phyloP scores from a whole-genome alignment of 805 yeast genomes.

The Myxozyma lipomycoides region DNA sequence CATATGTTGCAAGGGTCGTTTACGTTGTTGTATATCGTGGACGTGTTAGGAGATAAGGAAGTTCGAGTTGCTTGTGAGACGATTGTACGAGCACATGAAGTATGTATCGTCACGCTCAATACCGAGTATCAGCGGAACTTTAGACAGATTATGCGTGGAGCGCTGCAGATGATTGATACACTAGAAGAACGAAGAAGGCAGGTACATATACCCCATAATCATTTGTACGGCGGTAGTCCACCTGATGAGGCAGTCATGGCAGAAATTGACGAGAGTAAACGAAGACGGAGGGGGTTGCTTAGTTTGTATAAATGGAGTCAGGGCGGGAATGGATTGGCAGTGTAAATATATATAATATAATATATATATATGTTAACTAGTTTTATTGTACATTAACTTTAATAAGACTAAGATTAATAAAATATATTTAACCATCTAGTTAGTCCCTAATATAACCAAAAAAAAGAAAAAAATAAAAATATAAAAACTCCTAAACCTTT shows the following conservation, averaged over 20 bases:
- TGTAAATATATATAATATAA: slow-evolving; percentile 22
- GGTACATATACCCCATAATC: slow-evolving; percentile 19
- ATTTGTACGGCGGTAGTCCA: slow-evolving; percentile 21
- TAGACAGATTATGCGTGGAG: slow-evolving; percentile 34
- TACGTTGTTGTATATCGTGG: slow-evolving; percentile 31
- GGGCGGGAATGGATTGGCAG: slow-evolving; percentile 41
- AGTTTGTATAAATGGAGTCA: slow-evolving; percentile 39
- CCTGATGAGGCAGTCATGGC: slow-evolving; percentile 30
- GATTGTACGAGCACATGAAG: slow-evolving; percentile 35
- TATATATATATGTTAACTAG: background rate
- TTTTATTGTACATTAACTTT: too few species aligned
- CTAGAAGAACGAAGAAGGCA: slow-evolving; percentile 18
- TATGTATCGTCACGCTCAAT: slow-evolving; percentile 34
- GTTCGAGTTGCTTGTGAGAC: slow-evolving; percentile 34
- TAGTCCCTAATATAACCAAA: too few species aligned
- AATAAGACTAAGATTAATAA: too few species aligned
- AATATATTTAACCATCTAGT: too few species aligned
- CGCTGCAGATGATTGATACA: slow-evolving; percentile 32
- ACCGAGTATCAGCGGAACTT: slow-evolving; percentile 36
- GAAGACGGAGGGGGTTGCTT: slow-evolving; percentile 36
- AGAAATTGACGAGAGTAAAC: slow-evolving; percentile 28
- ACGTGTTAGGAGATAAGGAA: slow-evolving; percentile 31
- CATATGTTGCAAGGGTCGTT: slow-evolving; percentile 34
- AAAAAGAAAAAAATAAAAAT: too few species aligned
- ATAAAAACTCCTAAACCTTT: background rate